Evolutionary conservation across 108 stramenopile species (phyloP), one percentile per base, ranked within the genome.

Genomic region (Seminavis robusta): DNA sequence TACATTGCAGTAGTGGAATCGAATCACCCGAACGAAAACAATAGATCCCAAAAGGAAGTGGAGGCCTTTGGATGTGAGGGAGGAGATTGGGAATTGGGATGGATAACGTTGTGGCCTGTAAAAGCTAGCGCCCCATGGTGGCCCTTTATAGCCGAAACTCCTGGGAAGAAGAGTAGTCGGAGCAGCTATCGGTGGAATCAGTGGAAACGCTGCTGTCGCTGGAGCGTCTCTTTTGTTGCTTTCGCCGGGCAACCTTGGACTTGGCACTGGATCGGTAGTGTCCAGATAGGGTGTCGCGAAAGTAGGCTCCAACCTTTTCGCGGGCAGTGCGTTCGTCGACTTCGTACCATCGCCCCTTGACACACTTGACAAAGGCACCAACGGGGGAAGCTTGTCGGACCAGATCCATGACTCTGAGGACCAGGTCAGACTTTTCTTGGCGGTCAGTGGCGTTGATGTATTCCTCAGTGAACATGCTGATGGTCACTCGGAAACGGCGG

Each of bases 401-500:
- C 42, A 25, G 43, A 34, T 63, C 60, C 38, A 68, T 54, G 0
- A 75, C 41, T 16, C 51, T 44, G n/a, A 28, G 27, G 37, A 75
- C 63, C 0, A 75, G 21, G 0, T 59, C 33, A 10, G 48, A 59
- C 37, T 63, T 64, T 51, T 62, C 49, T 11, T 43, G 29, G 16
- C 53, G 50, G 3, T 17, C 32, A 2, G 46, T 36, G 6, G 61
- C 57, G n/a, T 33, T 56, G 20, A 33, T 29, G 51, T 75, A 75
- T 28, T 30, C 30, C 37, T 40, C 19, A 0, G 63, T 19, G 38
- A 63, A 31, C 50, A 67, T 36, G 30, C 47, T 52, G 4, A 75
- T 52, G 26, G 60, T 63, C 0, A 75, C 33, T 10, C 67, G 60
- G 23, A 75, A 61, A 30, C 74, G 31, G 27, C 67, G 67, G 55